phyloP scores from a whole-genome alignment of 768 basidiomycete genomes.

The Auricularia sp. region DNA sequence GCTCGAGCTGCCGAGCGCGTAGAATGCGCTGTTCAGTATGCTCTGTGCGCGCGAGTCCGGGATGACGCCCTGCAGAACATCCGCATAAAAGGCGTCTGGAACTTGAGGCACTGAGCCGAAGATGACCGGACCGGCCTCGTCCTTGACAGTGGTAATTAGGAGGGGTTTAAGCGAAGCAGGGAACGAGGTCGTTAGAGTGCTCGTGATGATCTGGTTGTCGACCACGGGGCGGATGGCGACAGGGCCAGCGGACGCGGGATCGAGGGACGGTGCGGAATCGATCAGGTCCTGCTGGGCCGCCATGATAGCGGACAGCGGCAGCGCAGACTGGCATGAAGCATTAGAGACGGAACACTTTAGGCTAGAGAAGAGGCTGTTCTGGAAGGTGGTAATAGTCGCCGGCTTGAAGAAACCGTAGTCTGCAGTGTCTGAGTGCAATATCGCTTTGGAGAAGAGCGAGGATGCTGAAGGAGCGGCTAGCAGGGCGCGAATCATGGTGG shows the following conservation, averaged over 20 bases:
- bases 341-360: slow-evolving; percentile 38
- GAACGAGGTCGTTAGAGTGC: slow-evolving; percentile 55
- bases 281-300: slow-evolving; percentile 40
- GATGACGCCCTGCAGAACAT: slow-evolving; percentile 28
- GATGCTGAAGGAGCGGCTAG: slow-evolving; percentile 63
- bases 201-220: slow-evolving; percentile 61
- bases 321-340: slow-evolving; percentile 38
- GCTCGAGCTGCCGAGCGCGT: slow-evolving; percentile 27
- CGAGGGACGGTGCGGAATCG: slow-evolving; percentile 32
- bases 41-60: slow-evolving; percentile 27
- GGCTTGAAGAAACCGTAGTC: slow-evolving; percentile 60
- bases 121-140: slow-evolving; percentile 66
- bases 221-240: slow-evolving; percentile 57
- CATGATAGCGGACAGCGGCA: slow-evolving; percentile 46
- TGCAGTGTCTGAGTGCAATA: slow-evolving; percentile 84
- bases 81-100: neutral
- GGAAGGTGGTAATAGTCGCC: slow-evolving; percentile 43
- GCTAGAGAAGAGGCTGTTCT: slow-evolving; percentile 39
- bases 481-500: slow-evolving; percentile 65
- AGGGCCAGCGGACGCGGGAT: slow-evolving; percentile 40
- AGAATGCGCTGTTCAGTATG: slow-evolving; percentile 38
- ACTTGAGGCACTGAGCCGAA: slow-evolving; percentile 10
- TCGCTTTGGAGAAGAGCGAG: slow-evolving; percentile 64
- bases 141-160: slow-evolving; percentile 56
- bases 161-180: slow-evolving; percentile 49